Evolutionary conservation across 306 rosid species (phyloP).

Genomic region (Cicer chorassanicum): DNA sequence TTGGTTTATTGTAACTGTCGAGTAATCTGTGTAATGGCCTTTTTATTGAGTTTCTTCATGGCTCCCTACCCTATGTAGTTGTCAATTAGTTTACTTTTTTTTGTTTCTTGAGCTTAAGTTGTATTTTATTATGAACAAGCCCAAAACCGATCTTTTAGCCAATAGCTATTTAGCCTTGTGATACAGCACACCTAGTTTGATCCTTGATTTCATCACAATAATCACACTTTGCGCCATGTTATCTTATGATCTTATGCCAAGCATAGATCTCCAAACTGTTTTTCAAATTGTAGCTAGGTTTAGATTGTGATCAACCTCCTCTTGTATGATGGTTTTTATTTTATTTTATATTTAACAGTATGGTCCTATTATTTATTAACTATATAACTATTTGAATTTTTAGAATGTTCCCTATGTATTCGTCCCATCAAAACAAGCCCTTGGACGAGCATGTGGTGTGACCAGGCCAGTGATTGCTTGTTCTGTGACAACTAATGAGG

Average conservation of each 20-base stretch:
- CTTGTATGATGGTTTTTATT: too few relatives aligned
- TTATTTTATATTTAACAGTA: neutral
- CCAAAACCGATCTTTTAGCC: neutral
- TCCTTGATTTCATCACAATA: neutral
- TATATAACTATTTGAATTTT: constrained; percentile 30
- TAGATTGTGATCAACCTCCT: neutral
- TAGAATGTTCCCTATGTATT: constrained; percentile 93
- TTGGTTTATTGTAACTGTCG: neutral
- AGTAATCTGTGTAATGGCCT: neutral
- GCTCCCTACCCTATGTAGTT: neutral
- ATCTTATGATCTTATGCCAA: neutral
- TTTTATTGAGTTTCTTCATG: constrained; percentile 1
- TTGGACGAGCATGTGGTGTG: constrained; percentile 95
- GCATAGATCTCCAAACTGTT: neutral
- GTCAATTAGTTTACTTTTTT: neutral
- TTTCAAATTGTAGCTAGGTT: neutral
- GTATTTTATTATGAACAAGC: neutral
- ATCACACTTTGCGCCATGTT: neutral
- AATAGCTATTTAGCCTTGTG: neutral
- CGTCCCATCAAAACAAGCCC: constrained; percentile 92
- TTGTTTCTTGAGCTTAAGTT: neutral
- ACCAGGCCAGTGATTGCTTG: constrained; percentile 94
- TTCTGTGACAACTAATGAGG: constrained; percentile 91
- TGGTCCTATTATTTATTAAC: neutral
- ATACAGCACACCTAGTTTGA: neutral